These are phyloP conservation scores for Eucalyptus cloeziana DNA, from an alignment of 345 rosid genomes.

Conservation along the genomic window DNA sequence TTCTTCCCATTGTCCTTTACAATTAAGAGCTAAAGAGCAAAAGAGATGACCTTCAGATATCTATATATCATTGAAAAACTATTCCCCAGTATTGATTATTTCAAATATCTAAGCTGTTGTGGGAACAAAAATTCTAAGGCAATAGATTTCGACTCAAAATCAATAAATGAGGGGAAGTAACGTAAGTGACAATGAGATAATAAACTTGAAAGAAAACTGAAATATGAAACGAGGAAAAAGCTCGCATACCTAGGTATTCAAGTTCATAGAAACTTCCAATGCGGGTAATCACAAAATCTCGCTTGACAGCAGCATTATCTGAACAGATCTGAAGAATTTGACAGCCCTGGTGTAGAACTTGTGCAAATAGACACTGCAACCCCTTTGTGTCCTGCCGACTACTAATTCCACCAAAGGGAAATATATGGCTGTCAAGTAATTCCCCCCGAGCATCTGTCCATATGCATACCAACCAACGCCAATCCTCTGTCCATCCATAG, in stretches of 20 bases:
- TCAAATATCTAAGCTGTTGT: neutral
- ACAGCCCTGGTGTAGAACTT: slow-evolving; percentile 98
- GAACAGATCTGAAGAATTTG: slow-evolving; percentile 91
- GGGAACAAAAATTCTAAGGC: neutral
- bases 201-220: neutral
- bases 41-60: neutral
- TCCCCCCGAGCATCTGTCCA: slow-evolving; percentile 99
- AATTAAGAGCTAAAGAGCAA: neutral
- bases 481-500: slow-evolving; percentile 99
- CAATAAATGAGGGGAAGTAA: neutral
- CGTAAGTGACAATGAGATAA: neutral
- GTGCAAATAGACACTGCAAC: slow-evolving; percentile 89
- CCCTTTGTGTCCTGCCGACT: slow-evolving; percentile 99
- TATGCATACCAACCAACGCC: slow-evolving; percentile 99
- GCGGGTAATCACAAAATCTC: slow-evolving; percentile 86
- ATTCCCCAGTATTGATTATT: neutral
- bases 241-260: slow-evolving; percentile 71
- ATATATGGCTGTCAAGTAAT: slow-evolving; percentile 90
- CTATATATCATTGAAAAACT: neutral
- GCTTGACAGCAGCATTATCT: slow-evolving; percentile 66
- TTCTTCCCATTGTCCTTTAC: neutral
- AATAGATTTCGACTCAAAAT: neutral
- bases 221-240: neutral
- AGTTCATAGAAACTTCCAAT: slow-evolving; percentile 94
- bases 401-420: slow-evolving; percentile 98